Conservation (phyloP, 306 rosid species). For the Prunus armeniaca region DNA sequence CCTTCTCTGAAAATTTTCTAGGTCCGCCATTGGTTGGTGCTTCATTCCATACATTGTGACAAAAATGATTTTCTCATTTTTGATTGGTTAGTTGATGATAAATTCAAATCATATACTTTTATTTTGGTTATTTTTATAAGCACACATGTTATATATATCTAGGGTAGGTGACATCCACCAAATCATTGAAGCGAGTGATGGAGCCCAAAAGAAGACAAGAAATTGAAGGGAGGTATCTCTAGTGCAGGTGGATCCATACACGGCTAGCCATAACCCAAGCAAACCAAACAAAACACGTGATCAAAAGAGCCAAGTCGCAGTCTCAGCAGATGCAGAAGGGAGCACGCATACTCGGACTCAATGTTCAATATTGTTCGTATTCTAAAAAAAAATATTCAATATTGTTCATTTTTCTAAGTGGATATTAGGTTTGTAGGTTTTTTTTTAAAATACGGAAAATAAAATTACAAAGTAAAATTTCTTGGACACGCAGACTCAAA, state of each 20-base stretch:
- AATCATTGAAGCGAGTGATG: neutral
- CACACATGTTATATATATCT: neutral
- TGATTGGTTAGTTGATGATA: neutral
- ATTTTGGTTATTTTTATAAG: neutral
- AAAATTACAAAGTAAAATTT: no score
- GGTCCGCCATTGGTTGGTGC: no score
- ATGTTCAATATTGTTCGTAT: neutral
- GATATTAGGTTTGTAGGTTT: no score
- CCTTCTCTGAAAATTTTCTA: no score
- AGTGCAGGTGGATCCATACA: neutral
- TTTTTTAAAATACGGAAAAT: no score
- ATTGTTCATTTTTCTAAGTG: no score
- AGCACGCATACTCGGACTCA: no score
- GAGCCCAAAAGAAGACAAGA: neutral
- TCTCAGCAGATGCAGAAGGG: neutral
- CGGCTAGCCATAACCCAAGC: neutral
- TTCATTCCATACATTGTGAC: neutral
- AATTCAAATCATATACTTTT: neutral
- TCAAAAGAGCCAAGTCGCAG: neutral
- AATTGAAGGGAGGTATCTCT: neutral
- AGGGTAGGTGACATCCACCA: neutral
- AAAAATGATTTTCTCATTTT: neutral
- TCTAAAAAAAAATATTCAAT: no score
- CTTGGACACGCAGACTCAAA: no score
- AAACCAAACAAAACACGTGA: neutral